phyloP scores from a whole-genome alignment of 495 filamentous ascomycete species.

The Aspergillus nanangensis region DNA sequence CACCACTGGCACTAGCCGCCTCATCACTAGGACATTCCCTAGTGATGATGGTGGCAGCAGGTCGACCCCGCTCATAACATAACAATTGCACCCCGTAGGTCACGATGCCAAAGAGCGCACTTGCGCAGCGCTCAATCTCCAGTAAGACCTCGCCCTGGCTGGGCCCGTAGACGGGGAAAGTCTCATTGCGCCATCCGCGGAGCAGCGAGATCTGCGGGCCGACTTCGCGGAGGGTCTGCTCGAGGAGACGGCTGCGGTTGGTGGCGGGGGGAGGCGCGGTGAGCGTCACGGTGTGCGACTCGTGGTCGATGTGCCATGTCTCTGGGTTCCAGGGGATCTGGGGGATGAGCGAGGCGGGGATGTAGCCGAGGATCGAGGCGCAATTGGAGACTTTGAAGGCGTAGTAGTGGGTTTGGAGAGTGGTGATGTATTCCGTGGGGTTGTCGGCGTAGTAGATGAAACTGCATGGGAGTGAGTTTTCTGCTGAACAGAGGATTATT shows the following conservation, averaged over 20 bases:
- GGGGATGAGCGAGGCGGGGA: constrained; percentile 45
- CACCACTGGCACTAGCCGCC: too few relatives aligned
- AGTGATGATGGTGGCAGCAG: too few relatives aligned
- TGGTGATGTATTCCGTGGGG: background rate
- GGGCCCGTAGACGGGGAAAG: constrained; percentile 38
- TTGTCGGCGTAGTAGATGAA: background rate
- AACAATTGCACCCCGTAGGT: constrained; percentile 46
- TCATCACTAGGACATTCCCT: too few relatives aligned
- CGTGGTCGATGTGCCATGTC: constrained; percentile 41
- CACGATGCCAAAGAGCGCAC: constrained; percentile 47
- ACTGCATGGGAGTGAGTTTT: too few relatives aligned
- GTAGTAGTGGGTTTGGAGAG: constrained; percentile 12
- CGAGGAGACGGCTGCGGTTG: constrained; percentile 50
- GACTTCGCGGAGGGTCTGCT: constrained; percentile 52
- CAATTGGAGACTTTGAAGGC: constrained; percentile 39
- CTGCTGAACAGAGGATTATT: too few relatives aligned
- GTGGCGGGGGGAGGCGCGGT: constrained; percentile 21
- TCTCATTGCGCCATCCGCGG: constrained; percentile 43
- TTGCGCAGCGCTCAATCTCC: constrained; percentile 43
- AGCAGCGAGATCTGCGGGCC: constrained; percentile 60
- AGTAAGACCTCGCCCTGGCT: constrained; percentile 27
- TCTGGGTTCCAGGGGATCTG: constrained; percentile 42
- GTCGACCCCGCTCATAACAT: constrained; percentile 29
- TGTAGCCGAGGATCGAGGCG: constrained; percentile 46
- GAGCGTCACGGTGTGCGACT: constrained; percentile 31